These are phyloP conservation scores for Chaetoscypha palmicola DNA, from an alignment of 2,329 filamentous ascomycete species.

Conservation along the genomic window DNA sequence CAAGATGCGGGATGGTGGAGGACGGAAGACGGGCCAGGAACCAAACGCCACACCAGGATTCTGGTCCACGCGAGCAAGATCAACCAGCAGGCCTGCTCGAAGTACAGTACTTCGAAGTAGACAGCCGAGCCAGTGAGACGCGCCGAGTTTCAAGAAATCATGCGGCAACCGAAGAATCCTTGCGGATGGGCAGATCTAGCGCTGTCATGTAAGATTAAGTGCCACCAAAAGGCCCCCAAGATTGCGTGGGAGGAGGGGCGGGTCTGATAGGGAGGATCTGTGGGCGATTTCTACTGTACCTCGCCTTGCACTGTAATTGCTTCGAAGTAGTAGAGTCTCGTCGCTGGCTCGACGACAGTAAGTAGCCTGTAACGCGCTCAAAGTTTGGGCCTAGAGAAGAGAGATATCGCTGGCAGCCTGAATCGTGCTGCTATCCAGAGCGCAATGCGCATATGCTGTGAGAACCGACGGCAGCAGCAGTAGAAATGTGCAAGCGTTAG, in stretches of 20 bases:
- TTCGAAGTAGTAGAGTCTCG: no score
- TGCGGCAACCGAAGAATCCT: background rate
- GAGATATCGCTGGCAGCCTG: no score
- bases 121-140: background rate
- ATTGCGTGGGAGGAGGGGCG: background rate
- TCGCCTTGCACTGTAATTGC: no score
- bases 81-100: background rate
- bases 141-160: background rate
- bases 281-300: no score
- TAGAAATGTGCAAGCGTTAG: no score
- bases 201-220: background rate
- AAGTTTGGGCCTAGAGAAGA: no score
- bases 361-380: no score
- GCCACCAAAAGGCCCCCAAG: background rate
- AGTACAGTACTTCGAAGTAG: background rate
- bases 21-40: background rate
- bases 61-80: background rate
- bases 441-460: no score
- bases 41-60: background rate
- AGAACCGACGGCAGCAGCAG: no score
- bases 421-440: no score
- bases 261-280: no score
- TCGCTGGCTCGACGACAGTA: background rate
- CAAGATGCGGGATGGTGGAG: no score
- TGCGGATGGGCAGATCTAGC: background rate